These are phyloP conservation scores for Melampsora larici-populina DNA, from an alignment of 1,284 basidiomycete genomes.

Conservation along the genomic window DNA sequence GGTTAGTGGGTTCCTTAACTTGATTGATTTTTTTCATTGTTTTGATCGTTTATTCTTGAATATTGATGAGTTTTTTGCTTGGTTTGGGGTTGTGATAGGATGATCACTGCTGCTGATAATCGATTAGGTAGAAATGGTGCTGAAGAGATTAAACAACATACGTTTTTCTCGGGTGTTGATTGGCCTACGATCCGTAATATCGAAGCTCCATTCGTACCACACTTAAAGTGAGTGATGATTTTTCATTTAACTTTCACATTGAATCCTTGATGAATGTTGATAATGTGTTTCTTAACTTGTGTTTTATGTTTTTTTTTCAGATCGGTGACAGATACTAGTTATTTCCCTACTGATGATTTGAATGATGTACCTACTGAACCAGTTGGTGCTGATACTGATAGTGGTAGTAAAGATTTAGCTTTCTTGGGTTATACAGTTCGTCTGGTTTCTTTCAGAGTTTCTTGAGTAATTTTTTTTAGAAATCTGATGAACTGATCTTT, in stretches of 20 bases:
- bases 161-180: constrained; percentile 82
- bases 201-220: constrained; percentile 92
- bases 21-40: background rate
- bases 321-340: constrained; percentile 88
- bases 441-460: background rate
- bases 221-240: constrained; percentile 59
- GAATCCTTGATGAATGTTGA: background rate
- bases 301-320: too few relatives aligned
- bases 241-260: background rate
- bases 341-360: constrained; percentile 96
- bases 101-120: constrained; percentile 49
- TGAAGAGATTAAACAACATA: constrained; percentile 83
- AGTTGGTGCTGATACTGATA: constrained; percentile 65
- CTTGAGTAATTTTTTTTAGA: background rate
- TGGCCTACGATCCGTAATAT: constrained; percentile 87
- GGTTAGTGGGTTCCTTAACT: constrained; percentile 55
- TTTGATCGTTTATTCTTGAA: too few relatives aligned
- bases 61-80: background rate
- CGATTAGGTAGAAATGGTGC: constrained; percentile 65
- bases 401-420: constrained; percentile 79
- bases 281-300: too few relatives aligned
- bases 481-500: background rate
- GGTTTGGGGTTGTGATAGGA: background rate
- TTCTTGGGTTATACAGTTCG: constrained; percentile 70
- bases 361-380: constrained; percentile 73